phyloP scores from a whole-genome alignment of 306 rosid genomes.

The Lathyrus tuberosus region DNA sequence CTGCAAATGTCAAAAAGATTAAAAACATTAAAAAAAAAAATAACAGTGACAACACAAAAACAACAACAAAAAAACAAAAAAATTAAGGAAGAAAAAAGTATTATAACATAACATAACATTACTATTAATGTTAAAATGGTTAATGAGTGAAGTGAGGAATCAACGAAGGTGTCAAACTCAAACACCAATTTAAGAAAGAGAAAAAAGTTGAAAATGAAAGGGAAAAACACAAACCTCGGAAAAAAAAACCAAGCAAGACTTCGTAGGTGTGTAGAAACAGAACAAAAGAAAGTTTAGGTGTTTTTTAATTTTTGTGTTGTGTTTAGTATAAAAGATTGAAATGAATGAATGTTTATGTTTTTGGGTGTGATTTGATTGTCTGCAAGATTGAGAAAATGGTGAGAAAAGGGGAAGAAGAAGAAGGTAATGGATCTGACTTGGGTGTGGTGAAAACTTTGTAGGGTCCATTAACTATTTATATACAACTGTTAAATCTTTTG shows the following conservation, averaged over 20 bases:
- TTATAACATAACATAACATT: background rate
- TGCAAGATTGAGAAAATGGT: conserved; percentile 51
- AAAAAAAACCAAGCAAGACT: conserved; percentile 8
- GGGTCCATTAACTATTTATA: conserved; percentile 71
- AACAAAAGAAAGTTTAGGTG: background rate
- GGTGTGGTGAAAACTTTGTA: conserved; percentile 55
- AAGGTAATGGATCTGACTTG: conserved; percentile 66
- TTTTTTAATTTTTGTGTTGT: background rate
- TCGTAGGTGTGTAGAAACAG: background rate
- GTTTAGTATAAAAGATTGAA: background rate
- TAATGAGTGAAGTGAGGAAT: conserved; percentile 30
- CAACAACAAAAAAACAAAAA: conserved; percentile 5
- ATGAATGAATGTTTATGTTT: background rate
- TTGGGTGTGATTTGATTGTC: background rate
- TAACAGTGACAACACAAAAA: conserved; percentile 35
- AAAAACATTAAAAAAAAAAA: conserved; percentile 30
- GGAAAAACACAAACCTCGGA: conserved; percentile 45
- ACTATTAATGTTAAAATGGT: conserved; percentile 16
- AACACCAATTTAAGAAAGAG: conserved; percentile 33
- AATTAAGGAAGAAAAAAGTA: conserved; percentile 4
- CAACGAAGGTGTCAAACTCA: conserved; percentile 11
- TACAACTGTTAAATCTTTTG: conserved; percentile 40
- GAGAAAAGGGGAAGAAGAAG: conserved; percentile 47
- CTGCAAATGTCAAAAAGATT: conserved; percentile 38
- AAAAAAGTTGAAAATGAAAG: conserved; percentile 39